These are phyloP conservation scores for Glarea lozoyensis DNA, from an alignment of 495 filamentous ascomycete species.

Conservation along the genomic window DNA sequence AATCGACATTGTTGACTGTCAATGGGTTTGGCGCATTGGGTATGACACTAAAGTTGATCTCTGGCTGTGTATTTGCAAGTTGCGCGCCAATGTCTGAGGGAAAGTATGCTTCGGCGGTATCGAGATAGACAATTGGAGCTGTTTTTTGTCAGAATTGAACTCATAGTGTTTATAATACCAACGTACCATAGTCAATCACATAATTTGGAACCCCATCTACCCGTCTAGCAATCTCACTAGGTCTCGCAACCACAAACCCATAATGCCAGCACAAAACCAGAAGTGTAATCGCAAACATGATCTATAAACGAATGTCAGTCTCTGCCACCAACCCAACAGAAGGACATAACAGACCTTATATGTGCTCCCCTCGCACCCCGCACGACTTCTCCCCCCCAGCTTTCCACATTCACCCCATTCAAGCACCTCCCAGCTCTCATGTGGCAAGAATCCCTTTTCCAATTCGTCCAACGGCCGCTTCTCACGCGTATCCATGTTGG, in stretches of 20 bases:
- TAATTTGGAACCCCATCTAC: slow-evolving; percentile 32
- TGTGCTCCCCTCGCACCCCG: not conserved
- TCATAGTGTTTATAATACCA: not conserved
- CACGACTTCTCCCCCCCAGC: not conserved
- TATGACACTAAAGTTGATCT: slow-evolving; percentile 59
- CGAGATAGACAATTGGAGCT: slow-evolving; percentile 85
- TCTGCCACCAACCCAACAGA: too few species aligned
- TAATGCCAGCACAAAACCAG: slow-evolving; percentile 10
- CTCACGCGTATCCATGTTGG: slow-evolving; percentile 4
- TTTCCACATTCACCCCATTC: not conserved
- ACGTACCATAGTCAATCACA: slow-evolving; percentile 33
- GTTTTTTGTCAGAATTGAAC: not conserved
- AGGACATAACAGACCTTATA: slow-evolving; percentile 8
- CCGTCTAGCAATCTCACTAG: slow-evolving; percentile 1
- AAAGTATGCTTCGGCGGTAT: slow-evolving; percentile 82
- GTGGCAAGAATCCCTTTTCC: slow-evolving; percentile 7
- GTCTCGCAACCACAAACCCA: slow-evolving; percentile 6
- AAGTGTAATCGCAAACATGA: slow-evolving; percentile 4
- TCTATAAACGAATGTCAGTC: slow-evolving; percentile 1
- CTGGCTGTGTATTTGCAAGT: slow-evolving; percentile 65
- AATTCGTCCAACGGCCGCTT: slow-evolving; percentile 2
- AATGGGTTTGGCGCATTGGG: slow-evolving; percentile 45
- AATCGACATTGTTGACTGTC: slow-evolving; percentile 52
- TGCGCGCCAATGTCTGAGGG: slow-evolving; percentile 87
- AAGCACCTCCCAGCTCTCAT: not conserved